Evolutionary conservation across 1,284 basidiomycete genomes (phyloP).

Genomic region (Malassezia furfur): DNA sequence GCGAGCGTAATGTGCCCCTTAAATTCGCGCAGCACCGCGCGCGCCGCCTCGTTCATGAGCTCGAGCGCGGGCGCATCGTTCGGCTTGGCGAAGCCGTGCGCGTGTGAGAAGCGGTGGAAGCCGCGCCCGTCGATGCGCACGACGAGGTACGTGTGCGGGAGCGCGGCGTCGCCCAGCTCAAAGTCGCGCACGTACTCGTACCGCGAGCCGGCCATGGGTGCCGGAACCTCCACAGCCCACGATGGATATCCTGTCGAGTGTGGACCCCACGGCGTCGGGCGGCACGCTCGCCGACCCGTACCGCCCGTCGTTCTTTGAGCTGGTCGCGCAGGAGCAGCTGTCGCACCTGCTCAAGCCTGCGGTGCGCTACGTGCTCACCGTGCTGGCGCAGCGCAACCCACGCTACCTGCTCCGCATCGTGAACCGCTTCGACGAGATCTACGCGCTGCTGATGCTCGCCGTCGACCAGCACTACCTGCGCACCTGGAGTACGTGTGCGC

Average conservation of each 20-base stretch:
- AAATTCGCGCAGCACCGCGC: slow-evolving; percentile 59
- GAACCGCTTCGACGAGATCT: slow-evolving; percentile 92
- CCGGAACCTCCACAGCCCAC: slow-evolving; percentile 7
- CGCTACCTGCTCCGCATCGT: slow-evolving; percentile 82
- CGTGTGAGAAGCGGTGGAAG: slow-evolving; percentile 83
- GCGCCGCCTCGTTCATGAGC: slow-evolving; percentile 86
- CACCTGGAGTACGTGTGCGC: slow-evolving; percentile 58
- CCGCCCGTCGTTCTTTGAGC: slow-evolving; percentile 86
- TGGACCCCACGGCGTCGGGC: slow-evolving; percentile 31
- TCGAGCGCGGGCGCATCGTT: slow-evolving; percentile 78
- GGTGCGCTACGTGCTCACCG: slow-evolving; percentile 79
- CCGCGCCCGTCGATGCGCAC: slow-evolving; percentile 85
- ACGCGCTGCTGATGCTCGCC: slow-evolving; percentile 73
- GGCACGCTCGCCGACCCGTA: slow-evolving; percentile 44
- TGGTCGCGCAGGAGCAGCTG: slow-evolving; percentile 89
- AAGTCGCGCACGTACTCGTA: slow-evolving; percentile 84
- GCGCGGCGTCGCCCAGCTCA: slow-evolving; percentile 74
- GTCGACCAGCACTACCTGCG: slow-evolving; percentile 83
- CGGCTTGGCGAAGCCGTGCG: slow-evolving; percentile 75
- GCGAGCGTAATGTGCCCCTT: slow-evolving; percentile 50
- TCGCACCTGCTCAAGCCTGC: slow-evolving; percentile 85
- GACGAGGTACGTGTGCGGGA: slow-evolving; percentile 76
- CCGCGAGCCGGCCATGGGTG: slow-evolving; percentile 74
- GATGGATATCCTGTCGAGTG: slow-evolving; percentile 32
- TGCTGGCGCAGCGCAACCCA: slow-evolving; percentile 89